phyloP scores from a whole-genome alignment of 805 yeast genomes.

The Priceomyces medius region DNA sequence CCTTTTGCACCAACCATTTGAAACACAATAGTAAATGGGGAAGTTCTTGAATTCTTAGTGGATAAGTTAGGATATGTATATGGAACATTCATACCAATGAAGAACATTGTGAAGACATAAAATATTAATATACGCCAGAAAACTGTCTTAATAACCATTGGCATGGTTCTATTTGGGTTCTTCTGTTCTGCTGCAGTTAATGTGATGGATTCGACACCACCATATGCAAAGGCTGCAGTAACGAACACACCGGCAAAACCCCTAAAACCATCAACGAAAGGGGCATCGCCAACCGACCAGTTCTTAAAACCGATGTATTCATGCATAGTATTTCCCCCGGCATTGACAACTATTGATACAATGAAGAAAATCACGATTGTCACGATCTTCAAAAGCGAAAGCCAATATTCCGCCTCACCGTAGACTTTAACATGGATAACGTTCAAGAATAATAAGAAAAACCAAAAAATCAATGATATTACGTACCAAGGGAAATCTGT shows the following conservation, averaged over 20 bases:
- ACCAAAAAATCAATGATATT: slow-evolving; percentile 54
- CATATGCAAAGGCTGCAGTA: slow-evolving; percentile 51
- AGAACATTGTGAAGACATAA: slow-evolving; percentile 36
- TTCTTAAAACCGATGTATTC: slow-evolving; percentile 44
- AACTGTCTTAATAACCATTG: slow-evolving; percentile 30
- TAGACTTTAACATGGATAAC: slow-evolving; percentile 39
- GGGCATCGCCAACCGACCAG: slow-evolving; percentile 51
- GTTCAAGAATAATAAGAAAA: slow-evolving; percentile 43
- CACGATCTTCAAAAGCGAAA: slow-evolving; percentile 42
- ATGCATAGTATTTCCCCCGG: slow-evolving; percentile 52
- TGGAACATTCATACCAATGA: slow-evolving; percentile 44
- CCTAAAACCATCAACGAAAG: slow-evolving; percentile 50
- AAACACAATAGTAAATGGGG: slow-evolving; percentile 45
- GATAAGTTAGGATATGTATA: slow-evolving; percentile 35
- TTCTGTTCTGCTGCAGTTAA: slow-evolving; percentile 36
- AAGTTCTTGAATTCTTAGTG: slow-evolving; percentile 27
- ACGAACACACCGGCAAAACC: slow-evolving; percentile 53
- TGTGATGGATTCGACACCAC: slow-evolving; percentile 45
- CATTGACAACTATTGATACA: slow-evolving; percentile 54
- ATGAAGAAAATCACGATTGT: slow-evolving; percentile 59
- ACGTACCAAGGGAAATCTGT: slow-evolving; percentile 50
- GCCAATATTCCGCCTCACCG: slow-evolving; percentile 42
- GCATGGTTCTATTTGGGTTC: slow-evolving; percentile 29
- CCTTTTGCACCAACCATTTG: slow-evolving; percentile 43
- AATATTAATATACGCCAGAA: slow-evolving; percentile 35